Conservation (phyloP, 23 red algal species). For the Pyropia yezoensis region DNA sequence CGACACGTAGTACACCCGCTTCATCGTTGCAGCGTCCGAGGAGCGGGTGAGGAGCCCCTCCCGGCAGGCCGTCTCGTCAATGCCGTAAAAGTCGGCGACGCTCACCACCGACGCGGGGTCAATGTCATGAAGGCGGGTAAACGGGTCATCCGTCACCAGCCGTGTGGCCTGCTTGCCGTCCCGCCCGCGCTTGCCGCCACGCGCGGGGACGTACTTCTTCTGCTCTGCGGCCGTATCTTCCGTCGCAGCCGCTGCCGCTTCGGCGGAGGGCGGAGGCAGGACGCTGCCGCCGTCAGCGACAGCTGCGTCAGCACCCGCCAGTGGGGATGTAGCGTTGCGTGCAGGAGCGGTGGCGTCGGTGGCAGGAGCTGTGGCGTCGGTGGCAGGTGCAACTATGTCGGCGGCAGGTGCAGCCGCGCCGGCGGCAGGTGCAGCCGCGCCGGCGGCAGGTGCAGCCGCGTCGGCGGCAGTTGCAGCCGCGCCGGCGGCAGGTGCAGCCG, state of each 20-base stretch:
- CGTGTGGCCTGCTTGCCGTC: slow-evolving; percentile 3
- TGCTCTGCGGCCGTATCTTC: slow-evolving; percentile 6
- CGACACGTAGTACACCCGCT: slow-evolving; percentile 34
- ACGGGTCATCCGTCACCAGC: slow-evolving; percentile 70
- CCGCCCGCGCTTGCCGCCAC: slow-evolving; percentile 1
- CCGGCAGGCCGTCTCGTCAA: slow-evolving; percentile 25
- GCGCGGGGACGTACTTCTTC: neutral
- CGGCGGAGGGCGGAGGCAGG: neutral
- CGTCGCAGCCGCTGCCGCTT: neutral
- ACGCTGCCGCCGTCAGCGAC: neutral
- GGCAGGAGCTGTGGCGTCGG: neutral
- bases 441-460: slow-evolving; percentile 2
- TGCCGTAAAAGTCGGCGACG: slow-evolving; percentile 50
- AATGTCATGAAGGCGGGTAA: slow-evolving; percentile 26
- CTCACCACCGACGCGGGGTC: slow-evolving; percentile 21
- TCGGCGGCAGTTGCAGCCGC: neutral
- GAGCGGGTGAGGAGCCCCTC: slow-evolving; percentile 55
- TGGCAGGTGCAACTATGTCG: neutral
- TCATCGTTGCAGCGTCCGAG: slow-evolving; percentile 25
- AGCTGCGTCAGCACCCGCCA: neutral
- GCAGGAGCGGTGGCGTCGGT: too few relatives aligned
- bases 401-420: neutral
- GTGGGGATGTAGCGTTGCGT: neutral
- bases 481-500: neutral
- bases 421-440: neutral